Conservation (phyloP, 2,329 filamentous ascomycete genomes). For the Monilinia polystroma region DNA sequence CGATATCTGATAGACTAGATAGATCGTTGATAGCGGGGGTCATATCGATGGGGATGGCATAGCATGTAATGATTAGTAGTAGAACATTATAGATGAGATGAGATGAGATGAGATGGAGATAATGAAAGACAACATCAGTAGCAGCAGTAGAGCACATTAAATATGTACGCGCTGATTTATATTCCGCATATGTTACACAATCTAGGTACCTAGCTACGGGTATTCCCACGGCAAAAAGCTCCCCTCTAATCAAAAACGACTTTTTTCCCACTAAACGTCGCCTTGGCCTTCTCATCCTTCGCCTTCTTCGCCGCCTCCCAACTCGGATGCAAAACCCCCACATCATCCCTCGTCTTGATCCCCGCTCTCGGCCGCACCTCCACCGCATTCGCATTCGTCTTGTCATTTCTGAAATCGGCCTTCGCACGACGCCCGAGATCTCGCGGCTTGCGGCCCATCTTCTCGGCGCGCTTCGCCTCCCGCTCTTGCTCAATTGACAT, state of each 20-base stretch:
- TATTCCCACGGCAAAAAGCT: background rate
- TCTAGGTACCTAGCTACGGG: background rate
- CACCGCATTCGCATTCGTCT: conserved; percentile 26
- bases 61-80: background rate
- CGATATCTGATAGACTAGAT: background rate
- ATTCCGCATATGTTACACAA: background rate
- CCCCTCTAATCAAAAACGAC: conserved; percentile 54
- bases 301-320: conserved; percentile 59
- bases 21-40: background rate
- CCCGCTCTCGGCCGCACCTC: conserved; percentile 35
- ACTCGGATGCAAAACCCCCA: conserved; percentile 58
- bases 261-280: conserved; percentile 56
- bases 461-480: conserved; percentile 42
- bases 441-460: conserved; percentile 35
- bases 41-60: background rate
- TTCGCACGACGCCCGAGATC: conserved; percentile 20
- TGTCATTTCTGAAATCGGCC: conserved; percentile 22
- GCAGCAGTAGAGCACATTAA: background rate
- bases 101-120: background rate
- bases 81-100: background rate
- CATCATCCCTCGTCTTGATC: conserved; percentile 48
- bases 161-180: background rate
- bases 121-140: background rate
- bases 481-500: conserved; percentile 17
- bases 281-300: conserved; percentile 55